phyloP scores from a whole-genome alignment of 2,329 filamentous ascomycete genomes.

The Microcyclosporella mali region DNA sequence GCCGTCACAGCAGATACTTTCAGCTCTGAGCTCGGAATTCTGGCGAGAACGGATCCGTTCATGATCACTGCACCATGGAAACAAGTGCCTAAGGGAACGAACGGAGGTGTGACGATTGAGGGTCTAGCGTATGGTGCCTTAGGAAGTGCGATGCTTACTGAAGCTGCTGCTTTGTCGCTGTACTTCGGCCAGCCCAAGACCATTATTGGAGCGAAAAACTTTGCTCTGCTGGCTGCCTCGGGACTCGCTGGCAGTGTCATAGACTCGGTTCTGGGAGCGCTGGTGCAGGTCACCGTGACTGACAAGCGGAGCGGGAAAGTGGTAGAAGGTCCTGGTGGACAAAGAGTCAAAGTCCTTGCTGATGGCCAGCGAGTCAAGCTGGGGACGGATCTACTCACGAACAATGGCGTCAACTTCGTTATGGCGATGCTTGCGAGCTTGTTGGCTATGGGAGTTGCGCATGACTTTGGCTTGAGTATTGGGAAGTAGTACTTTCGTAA shows the following conservation, averaged over 20 bases:
- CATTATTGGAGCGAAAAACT: constrained; percentile 10
- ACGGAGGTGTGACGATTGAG: constrained; percentile 76
- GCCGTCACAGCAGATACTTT: constrained; percentile 91
- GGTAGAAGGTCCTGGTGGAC: constrained; percentile 64
- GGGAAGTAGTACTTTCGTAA: not conserved
- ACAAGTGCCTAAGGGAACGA: constrained; percentile 81
- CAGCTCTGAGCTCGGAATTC: constrained; percentile 88
- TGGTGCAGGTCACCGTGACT: constrained; percentile 78
- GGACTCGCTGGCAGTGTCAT: constrained; percentile 75
- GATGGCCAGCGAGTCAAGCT: constrained; percentile 47
- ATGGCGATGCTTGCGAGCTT: constrained; percentile 83
- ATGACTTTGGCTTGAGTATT: constrained; percentile 11
- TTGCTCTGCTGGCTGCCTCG: constrained; percentile 54
- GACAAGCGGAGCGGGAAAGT: constrained; percentile 81
- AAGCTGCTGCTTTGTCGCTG: constrained; percentile 52
- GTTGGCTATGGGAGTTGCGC: constrained; percentile 61
- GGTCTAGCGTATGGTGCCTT: constrained; percentile 50
- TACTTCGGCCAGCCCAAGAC: constrained; percentile 14
- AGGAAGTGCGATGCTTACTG: constrained; percentile 53
- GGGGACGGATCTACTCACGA: constrained; percentile 72
- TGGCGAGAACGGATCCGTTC: constrained; percentile 67
- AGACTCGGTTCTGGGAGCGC: constrained; percentile 79
- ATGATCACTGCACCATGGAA: constrained; percentile 79
- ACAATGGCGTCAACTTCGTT: constrained; percentile 89
- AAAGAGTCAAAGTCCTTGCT: constrained; percentile 42